Conservation (phyloP, 2,329 filamentous ascomycete genomes). For the Pestalotiopsis sp. region DNA sequence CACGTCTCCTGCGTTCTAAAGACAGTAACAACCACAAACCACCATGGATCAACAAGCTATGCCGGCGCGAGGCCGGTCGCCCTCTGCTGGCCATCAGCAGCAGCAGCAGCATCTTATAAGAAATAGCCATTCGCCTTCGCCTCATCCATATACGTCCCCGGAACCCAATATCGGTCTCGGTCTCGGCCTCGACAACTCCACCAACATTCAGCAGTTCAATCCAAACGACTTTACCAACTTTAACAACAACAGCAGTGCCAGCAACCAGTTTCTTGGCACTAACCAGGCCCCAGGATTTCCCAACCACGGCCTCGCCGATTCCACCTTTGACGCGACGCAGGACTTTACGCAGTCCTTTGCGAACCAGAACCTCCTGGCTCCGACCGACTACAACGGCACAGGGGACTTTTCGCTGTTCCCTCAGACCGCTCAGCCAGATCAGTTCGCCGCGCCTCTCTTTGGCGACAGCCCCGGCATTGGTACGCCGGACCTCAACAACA, state of each 20-base stretch:
- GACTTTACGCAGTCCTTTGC: slow-evolving; percentile 42
- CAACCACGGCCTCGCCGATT: slow-evolving; percentile 41
- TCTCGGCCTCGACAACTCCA: slow-evolving; percentile 56
- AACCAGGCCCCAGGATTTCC: slow-evolving; percentile 47
- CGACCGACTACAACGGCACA: slow-evolving; percentile 42
- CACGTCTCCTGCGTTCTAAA: slow-evolving; percentile 12
- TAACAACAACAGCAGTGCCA: slow-evolving; percentile 35
- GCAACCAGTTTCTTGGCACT: slow-evolving; percentile 50
- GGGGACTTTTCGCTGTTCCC: slow-evolving; percentile 68
- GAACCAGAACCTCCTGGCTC: slow-evolving; percentile 45
- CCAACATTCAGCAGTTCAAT: slow-evolving; percentile 39
- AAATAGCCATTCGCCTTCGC: slow-evolving; percentile 65
- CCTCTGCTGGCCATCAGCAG: slow-evolving; percentile 58
- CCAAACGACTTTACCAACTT: slow-evolving; percentile 47
- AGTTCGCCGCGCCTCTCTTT: slow-evolving; percentile 62
- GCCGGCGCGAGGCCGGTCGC: slow-evolving; percentile 56
- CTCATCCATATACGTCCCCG: slow-evolving; percentile 54
- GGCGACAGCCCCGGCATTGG: slow-evolving; percentile 43
- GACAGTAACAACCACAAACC: slow-evolving; percentile 13
- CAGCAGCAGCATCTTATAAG: slow-evolving; percentile 64
- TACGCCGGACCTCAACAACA: slow-evolving; percentile 51
- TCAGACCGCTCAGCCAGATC: slow-evolving; percentile 50
- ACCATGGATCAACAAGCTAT: slow-evolving; percentile 17
- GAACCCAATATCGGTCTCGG: slow-evolving; percentile 54
- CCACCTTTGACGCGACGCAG: slow-evolving; percentile 29